These are phyloP conservation scores for Termitomyces sp. DNA, from an alignment of 768 basidiomycete genomes.

Conservation along the genomic window DNA sequence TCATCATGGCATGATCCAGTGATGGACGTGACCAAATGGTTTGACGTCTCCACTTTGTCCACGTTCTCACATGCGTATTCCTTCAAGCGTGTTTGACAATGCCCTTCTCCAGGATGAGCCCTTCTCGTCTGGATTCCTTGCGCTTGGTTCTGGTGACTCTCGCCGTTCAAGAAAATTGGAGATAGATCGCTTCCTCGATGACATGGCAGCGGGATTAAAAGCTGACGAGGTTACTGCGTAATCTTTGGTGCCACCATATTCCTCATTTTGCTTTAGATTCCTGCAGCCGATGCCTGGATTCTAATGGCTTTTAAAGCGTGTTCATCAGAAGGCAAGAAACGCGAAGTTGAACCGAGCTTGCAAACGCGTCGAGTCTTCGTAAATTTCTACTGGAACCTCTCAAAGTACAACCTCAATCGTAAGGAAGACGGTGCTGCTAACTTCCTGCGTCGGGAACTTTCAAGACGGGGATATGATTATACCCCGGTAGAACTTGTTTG, in stretches of 20 bases:
- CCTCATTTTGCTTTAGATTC: conserved; percentile 2
- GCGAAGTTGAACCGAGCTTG: conserved; percentile 1
- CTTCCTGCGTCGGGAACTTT: conserved; percentile 9
- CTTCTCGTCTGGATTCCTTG: conserved; percentile 4
- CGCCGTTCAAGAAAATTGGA: not conserved
- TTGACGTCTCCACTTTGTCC: not conserved
- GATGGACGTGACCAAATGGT: not conserved
- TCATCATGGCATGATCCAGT: not conserved
- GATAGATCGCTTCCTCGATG: conserved; percentile 1
- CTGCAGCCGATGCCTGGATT: conserved; percentile 11
- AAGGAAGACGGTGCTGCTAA: conserved; percentile 8
- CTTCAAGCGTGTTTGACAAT: conserved; percentile 17
- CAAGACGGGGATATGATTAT: conserved; percentile 11
- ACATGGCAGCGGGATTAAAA: not conserved
- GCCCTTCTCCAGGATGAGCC: conserved; percentile 16
- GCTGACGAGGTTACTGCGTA: not conserved
- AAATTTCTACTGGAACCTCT: conserved; percentile 18
- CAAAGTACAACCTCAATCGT: not conserved
- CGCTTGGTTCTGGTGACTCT: not conserved
- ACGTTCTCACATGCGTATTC: not conserved
- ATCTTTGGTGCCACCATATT: not conserved
- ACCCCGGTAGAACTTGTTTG: not conserved
- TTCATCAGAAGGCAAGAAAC: not conserved
- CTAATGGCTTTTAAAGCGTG: conserved; percentile 7
- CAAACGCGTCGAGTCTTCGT: conserved; percentile 14